These are phyloP conservation scores for Colletotrichum echinochloae DNA, from an alignment of 2,329 filamentous ascomycete genomes.

Conservation along the genomic window DNA sequence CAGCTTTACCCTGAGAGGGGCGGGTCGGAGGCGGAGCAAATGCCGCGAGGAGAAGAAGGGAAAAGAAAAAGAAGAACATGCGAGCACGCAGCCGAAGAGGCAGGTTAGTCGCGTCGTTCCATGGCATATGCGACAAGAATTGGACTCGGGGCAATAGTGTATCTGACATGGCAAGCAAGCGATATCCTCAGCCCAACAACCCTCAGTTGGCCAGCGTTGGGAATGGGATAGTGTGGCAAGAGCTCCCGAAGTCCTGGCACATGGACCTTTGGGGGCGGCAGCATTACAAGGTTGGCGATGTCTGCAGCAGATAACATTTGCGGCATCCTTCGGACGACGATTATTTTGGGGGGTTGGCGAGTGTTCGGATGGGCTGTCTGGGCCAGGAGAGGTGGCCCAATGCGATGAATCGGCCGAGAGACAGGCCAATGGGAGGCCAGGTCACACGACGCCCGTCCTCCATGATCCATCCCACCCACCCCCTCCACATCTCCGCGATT, in stretches of 20 bases:
- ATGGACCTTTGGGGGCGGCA: neutral
- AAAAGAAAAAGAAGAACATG: neutral
- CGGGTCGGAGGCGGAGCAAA: too few relatives aligned
- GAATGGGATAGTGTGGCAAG: neutral
- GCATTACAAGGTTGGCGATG: neutral
- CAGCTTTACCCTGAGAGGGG: neutral
- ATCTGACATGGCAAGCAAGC: neutral
- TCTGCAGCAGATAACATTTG: neutral
- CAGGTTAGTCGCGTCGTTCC: neutral
- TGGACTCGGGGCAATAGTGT: neutral
- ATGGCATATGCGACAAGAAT: constrained; percentile 5
- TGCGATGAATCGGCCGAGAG: constrained; percentile 29
- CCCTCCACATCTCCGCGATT: constrained; percentile 1
- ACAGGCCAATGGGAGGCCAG: constrained; percentile 16
- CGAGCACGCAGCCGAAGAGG: neutral
- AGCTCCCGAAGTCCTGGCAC: neutral
- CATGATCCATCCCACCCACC: neutral
- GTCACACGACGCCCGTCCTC: neutral
- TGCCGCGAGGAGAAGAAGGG: constrained; percentile 4
- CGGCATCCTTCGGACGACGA: neutral
- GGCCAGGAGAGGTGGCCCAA: constrained; percentile 15
- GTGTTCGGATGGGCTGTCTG: neutral
- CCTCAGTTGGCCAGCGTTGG: neutral
- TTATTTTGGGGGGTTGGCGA: neutral
- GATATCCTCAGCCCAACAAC: neutral